A percentile compares a stretch with the other conserved stretches of the same genome.
phyloP scores from a whole-genome alignment of 2,329 filamentous ascomycete species.

The Thelonectria rubi region DNA sequence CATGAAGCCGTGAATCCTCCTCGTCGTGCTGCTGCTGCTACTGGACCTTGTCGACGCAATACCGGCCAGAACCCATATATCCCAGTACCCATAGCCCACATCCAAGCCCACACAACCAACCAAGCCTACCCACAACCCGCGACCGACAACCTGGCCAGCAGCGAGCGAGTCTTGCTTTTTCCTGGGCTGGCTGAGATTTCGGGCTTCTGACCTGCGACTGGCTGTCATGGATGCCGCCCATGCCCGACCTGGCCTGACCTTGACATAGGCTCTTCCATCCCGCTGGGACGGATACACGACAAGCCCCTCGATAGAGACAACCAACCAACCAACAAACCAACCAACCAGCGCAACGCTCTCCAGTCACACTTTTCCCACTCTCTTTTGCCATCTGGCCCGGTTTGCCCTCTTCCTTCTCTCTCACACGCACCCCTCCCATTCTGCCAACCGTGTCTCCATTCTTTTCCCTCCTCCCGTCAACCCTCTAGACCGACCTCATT shows the following conservation, averaged over 20 bases:
- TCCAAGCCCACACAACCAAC: background rate
- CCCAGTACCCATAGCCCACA: conserved; percentile 14
- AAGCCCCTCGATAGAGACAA: conserved; percentile 17
- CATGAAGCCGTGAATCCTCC: conserved; percentile 7
- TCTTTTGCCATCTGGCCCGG: background rate
- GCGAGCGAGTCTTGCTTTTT: conserved; percentile 9
- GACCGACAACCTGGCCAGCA: conserved; percentile 22
- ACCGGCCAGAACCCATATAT: background rate
- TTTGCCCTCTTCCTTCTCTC: conserved; percentile 18
- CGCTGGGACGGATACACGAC: conserved; percentile 33
- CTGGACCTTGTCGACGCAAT: background rate
- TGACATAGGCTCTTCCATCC: conserved; percentile 34
- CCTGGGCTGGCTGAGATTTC: background rate
- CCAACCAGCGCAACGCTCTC: conserved; percentile 11
- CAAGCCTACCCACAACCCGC: conserved; percentile 2
- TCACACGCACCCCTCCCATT: conserved; percentile 12
- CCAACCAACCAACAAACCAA: conserved; percentile 13
- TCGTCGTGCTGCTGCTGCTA: background rate
- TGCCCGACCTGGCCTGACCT: conserved; percentile 38
- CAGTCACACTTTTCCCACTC: conserved; percentile 1
- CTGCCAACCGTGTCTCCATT: conserved; percentile 5
- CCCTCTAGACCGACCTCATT: conserved; percentile 1
- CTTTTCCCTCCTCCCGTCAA: background rate
- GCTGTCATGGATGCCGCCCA: conserved; percentile 25
- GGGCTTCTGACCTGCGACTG: conserved; percentile 14